Base-by-base conservation (phyloP, 176 grass and related monocot species). In the Poa pratensis region DNA sequence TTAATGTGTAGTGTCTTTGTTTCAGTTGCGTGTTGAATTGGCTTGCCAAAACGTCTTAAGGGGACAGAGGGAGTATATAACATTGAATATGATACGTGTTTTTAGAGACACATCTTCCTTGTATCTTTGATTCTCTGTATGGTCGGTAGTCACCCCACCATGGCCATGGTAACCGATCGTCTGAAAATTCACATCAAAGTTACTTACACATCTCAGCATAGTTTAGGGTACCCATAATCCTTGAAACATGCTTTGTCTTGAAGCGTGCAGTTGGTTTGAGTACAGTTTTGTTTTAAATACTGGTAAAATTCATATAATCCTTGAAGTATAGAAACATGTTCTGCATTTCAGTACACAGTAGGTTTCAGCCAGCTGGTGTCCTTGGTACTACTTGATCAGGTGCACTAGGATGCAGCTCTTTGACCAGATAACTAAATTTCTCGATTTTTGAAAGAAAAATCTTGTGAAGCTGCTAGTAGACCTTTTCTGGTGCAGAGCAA, bases 241-340 rank as follows among this genome's bases (percentile, higher is more conserved):
- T 59, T n/a, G 35, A 83, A 46, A 58, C 73, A 84, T 51, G 42
- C 46, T 75, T 51, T 35, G 26, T 63, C 7, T 75, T 61, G 42
- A 64, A 34, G 17, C 35, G 2, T 75, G 17, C 24, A 23, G 4
- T 26, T 80, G 57, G 30, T 63, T 71, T 78, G 48, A n/a, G 5
- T 70, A 32, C 12, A 52, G 39, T 35, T 48, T 49, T 26, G 52
- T 46, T 30, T 78, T 75, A 10, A 73, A 51, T 64, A 68, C 50
- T 40, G 27, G 24, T 48, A 43, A 16, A 28, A 5, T 62, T n/a
- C 12, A 17, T 18, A 67, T 75, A 66, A 12, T 50, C 27, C 15
- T 65, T 59, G 37, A 32, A 51, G 24, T 30, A 1, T 75, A 30
- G 24, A 72, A 26, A 76, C 40, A 34, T 49, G 30, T 77, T 79